These are phyloP conservation scores for Multifurca ochricompacta DNA, from an alignment of 768 basidiomycete genomes.

Conservation along the genomic window DNA sequence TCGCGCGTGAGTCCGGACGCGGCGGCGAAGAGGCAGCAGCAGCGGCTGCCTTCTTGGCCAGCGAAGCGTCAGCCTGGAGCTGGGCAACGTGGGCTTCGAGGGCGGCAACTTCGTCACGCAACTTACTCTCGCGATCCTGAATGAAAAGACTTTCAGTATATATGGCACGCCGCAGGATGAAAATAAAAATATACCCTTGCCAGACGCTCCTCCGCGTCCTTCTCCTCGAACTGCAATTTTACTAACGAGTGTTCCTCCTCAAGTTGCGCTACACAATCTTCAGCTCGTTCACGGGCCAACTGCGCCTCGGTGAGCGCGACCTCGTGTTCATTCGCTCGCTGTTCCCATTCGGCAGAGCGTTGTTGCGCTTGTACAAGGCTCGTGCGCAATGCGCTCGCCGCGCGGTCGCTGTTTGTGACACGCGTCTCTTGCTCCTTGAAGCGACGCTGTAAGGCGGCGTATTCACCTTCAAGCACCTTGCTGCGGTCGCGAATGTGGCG, in stretches of 20 bases:
- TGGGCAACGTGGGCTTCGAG: slow-evolving; percentile 54
- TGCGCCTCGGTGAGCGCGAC: slow-evolving; percentile 50
- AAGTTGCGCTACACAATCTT: slow-evolving; percentile 55
- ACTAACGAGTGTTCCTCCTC: slow-evolving; percentile 63
- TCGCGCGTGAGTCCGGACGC: slow-evolving; percentile 71
- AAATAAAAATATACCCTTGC: slow-evolving; percentile 42
- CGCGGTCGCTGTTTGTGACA: slow-evolving; percentile 50
- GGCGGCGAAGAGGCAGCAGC: slow-evolving; percentile 33
- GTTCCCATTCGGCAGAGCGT: slow-evolving; percentile 76
- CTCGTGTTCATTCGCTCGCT: slow-evolving; percentile 64
- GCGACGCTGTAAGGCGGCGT: slow-evolving; percentile 59
- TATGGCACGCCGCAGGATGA: background rate
- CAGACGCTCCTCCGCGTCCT: slow-evolving; percentile 61
- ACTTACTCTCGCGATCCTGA: slow-evolving; percentile 64
- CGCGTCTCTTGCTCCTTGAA: slow-evolving; percentile 65
- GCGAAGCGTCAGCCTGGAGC: slow-evolving; percentile 52
- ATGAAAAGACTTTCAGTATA: slow-evolving; percentile 7
- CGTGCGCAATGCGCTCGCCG: slow-evolving; percentile 49
- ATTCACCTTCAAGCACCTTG: slow-evolving; percentile 58
- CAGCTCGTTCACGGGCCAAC: slow-evolving; percentile 57
- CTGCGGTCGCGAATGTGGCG: slow-evolving; percentile 50
- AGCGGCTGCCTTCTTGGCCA: slow-evolving; percentile 30
- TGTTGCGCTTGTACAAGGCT: slow-evolving; percentile 67
- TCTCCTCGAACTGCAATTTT: slow-evolving; percentile 68
- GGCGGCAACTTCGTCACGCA: slow-evolving; percentile 55